A percentile compares a stretch with the other conserved stretches of the same genome.
phyloP scores from a whole-genome alignment of 1,139 yeast species.

The Yamadazyma epiphylla region DNA sequence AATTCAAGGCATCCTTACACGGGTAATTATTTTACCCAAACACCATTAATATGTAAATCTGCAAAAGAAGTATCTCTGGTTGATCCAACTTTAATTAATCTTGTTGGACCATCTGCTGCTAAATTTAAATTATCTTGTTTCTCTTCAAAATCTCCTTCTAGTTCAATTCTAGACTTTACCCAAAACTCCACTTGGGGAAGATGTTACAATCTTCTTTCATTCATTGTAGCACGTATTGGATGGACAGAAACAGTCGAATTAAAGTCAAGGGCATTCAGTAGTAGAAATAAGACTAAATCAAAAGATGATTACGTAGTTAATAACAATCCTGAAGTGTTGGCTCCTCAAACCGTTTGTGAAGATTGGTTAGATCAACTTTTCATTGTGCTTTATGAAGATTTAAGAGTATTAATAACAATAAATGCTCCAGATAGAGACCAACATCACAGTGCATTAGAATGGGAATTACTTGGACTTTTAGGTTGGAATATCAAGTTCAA shows the following conservation, averaged over 20 bases:
- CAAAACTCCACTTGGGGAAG: constrained; percentile 42
- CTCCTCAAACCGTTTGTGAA: constrained; percentile 28
- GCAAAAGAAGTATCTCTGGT: constrained; percentile 36
- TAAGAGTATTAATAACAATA: constrained; percentile 27
- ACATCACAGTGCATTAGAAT: constrained; percentile 40
- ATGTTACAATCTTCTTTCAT: constrained; percentile 35
- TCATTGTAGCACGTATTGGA: constrained; percentile 35
- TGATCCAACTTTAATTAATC: constrained; percentile 26
- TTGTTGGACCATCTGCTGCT: constrained; percentile 25
- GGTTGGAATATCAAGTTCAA: constrained; percentile 43
- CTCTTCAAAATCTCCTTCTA: constrained; percentile 25
- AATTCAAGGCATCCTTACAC: constrained; percentile 32
- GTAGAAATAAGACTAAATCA: neutral
- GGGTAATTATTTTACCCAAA: constrained; percentile 33
- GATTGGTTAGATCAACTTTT: constrained; percentile 41
- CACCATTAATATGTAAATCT: constrained; percentile 32
- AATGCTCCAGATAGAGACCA: constrained; percentile 22
- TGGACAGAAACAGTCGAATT: constrained; percentile 35
- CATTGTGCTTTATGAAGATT: constrained; percentile 35
- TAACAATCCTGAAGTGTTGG: no score
- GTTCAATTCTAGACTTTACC: constrained; percentile 32
- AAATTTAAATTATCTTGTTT: constrained; percentile 29
- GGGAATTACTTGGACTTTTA: constrained; percentile 40
- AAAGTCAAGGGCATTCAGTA: constrained; percentile 13
- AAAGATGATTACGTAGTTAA: constrained; percentile 1